Conservation (phyloP, 2,329 filamentous ascomycete genomes). For the Monilinia polystroma region DNA sequence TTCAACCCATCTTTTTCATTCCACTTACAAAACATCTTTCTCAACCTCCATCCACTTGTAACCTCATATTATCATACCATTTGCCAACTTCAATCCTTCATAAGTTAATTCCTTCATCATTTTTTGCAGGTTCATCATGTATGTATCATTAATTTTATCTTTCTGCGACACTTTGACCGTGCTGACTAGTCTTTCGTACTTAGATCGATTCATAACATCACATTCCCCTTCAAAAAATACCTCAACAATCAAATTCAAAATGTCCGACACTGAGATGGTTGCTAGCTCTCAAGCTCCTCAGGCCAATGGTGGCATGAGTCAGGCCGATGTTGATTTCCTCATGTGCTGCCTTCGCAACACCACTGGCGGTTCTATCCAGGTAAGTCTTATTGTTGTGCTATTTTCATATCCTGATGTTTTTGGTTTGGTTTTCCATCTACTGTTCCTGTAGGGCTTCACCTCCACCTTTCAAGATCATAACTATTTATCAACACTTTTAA, state of each 20-base stretch:
- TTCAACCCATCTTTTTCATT: not conserved
- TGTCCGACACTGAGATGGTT: constrained; percentile 14
- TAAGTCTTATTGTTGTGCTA: constrained; percentile 26
- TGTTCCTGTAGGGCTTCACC: not conserved
- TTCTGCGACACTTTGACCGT: constrained; percentile 2
- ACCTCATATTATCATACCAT: not conserved
- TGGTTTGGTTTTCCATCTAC: not conserved
- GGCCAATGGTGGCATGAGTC: constrained; percentile 23
- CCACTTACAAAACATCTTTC: not conserved
- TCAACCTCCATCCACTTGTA: not conserved
- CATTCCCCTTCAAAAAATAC: not conserved
- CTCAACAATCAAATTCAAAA: not conserved
- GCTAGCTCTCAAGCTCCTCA: not conserved
- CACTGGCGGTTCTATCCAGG: constrained; percentile 27
- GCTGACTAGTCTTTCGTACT: constrained; percentile 6
- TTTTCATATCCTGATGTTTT: not conserved
- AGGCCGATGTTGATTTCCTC: constrained; percentile 32
- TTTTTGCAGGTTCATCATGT: constrained; percentile 8
- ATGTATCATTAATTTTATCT: constrained; percentile 4
- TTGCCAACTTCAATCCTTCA: not conserved
- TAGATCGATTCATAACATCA: constrained; percentile 1
- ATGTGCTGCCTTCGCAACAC: constrained; percentile 34
- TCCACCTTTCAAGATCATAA: not conserved
- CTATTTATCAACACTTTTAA: not conserved
- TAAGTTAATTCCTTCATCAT: constrained; percentile 9